A percentile compares a stretch with the other conserved stretches of the same genome.
Conservation (phyloP, 192 early-diverging fungal genomes). For the Rhizoclosmatium globosum region DNA sequence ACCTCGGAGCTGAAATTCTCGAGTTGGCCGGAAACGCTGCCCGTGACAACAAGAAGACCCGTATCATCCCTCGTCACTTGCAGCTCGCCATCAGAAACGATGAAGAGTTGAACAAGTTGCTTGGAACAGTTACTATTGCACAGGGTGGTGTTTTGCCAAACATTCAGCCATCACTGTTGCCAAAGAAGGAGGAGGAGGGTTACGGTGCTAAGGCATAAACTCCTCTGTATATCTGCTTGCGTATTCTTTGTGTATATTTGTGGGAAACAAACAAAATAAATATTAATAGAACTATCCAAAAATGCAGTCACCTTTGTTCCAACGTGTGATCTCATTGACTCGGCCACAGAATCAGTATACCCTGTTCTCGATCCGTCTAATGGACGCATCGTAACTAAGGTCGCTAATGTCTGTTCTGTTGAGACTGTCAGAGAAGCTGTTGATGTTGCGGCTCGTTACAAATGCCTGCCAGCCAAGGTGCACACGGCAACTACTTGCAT, state of each 20-base stretch:
- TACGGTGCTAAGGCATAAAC: no score
- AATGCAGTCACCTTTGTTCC: background rate
- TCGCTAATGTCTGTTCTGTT: background rate
- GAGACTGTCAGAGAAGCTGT: background rate
- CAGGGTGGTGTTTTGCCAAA: slow-evolving; percentile 26
- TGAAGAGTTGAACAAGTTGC: slow-evolving; percentile 93
- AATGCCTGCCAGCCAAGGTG: slow-evolving; percentile 1
- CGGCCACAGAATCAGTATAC: background rate
- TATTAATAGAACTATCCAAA: no score
- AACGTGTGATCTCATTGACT: background rate
- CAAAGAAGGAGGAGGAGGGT: slow-evolving; percentile 24
- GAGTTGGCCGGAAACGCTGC: slow-evolving; percentile 96
- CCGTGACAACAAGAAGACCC: slow-evolving; percentile 90
- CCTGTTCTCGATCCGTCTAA: slow-evolving; percentile 5
- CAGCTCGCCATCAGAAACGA: slow-evolving; percentile 86
- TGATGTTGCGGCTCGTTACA: slow-evolving; percentile 1
- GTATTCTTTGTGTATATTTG: no score
- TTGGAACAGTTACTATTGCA: slow-evolving; percentile 88
- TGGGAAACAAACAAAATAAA: no score
- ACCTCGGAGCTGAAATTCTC: slow-evolving; percentile 63
- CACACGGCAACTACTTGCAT: background rate
- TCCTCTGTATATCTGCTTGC: no score
- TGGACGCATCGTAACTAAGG: background rate
- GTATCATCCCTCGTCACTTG: slow-evolving; percentile 95
- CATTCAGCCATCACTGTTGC: slow-evolving; percentile 36